These are phyloP conservation scores for Vitis amurensis DNA, from an alignment of 164 flowering plant genomes.

Conservation along the genomic window DNA sequence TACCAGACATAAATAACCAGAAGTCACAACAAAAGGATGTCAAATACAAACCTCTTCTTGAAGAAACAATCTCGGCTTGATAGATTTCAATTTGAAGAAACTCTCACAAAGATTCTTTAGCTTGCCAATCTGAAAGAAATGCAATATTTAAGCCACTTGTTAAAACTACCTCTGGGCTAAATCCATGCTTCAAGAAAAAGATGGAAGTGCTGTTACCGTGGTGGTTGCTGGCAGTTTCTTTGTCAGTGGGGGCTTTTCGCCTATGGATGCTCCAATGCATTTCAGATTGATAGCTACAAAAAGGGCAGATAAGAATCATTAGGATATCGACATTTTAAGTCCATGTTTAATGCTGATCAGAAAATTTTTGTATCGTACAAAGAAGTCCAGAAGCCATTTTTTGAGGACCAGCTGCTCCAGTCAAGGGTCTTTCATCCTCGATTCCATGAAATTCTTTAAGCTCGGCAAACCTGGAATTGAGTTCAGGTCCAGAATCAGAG, in stretches of 20 bases:
- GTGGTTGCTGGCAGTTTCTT: constrained; percentile 89
- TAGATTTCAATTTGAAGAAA: constrained; percentile 79
- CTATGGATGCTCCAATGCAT: constrained; percentile 87
- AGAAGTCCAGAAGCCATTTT: constrained; percentile 87
- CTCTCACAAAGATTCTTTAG: constrained; percentile 82
- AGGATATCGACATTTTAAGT: background rate
- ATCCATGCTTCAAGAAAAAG: background rate
- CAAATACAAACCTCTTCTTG: constrained; percentile 70
- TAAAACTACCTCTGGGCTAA: background rate
- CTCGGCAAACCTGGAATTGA: constrained; percentile 57
- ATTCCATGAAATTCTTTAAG: constrained; percentile 79
- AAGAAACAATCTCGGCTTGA: constrained; percentile 60
- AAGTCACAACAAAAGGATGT: background rate
- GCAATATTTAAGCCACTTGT: background rate
- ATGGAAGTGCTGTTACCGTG: constrained; percentile 40
- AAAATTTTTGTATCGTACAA: constrained; percentile 43
- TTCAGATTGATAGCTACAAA: constrained; percentile 75
- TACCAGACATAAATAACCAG: background rate
- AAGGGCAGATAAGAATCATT: constrained; percentile 5
- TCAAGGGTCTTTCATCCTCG: constrained; percentile 71
- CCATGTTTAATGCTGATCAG: background rate
- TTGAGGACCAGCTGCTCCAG: constrained; percentile 61
- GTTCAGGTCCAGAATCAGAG: background rate
- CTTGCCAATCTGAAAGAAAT: constrained; percentile 71
- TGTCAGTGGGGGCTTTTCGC: constrained; percentile 66